Base-by-base conservation (phyloP, 164 flowering plant genomes). In the Vitis cinerea region DNA sequence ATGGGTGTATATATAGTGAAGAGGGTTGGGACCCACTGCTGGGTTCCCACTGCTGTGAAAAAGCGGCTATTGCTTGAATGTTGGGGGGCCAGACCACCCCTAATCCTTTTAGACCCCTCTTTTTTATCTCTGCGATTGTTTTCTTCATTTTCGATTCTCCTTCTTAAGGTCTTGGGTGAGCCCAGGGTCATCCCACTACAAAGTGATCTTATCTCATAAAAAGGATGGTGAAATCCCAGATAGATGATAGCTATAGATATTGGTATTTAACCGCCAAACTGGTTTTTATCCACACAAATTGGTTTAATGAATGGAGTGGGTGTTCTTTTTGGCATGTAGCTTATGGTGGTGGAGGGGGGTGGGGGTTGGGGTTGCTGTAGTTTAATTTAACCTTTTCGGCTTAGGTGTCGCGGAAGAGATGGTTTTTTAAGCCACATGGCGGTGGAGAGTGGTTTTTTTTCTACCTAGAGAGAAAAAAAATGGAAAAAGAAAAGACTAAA, bases 1-100 rank as follows among this genome's bases (percentile, higher is more conserved):
- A 37, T 10, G 67, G 60, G 64, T 75, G 23, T 84, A 71, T 84
- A 71, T 85, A 87, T 69, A 84, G 69, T 68, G 50, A 72, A 9
- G 53, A 9, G 66, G 60, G 37, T 61, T 64, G 72, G 80, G 78
- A 16, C 65, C 77, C 29, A 62, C 66, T 15, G 15, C 51, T 54
- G 64, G 59, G 60, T 6, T 59, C 62, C 51, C 9, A n/a, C 13
- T 8, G 14, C 14, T 14, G 3, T 11, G 8, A 52, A 23, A 59
- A 61, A 67, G 59, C 10, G 61, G 64, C 63, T 54, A 37, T 37
- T 37, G 44, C 44, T 60, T 10, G 50, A 8, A 27, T 17, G 61
- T 23, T 55, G 15, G 59, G 31, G 50, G 12, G 59, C 75, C 73
- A 58, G 70, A 23, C 61, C 65, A n/a, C 72, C 23, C n/a, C 51